These are phyloP conservation scores for Globisporangium megalacanthum DNA, from an alignment of 352 stramenopile species.

Conservation along the genomic window DNA sequence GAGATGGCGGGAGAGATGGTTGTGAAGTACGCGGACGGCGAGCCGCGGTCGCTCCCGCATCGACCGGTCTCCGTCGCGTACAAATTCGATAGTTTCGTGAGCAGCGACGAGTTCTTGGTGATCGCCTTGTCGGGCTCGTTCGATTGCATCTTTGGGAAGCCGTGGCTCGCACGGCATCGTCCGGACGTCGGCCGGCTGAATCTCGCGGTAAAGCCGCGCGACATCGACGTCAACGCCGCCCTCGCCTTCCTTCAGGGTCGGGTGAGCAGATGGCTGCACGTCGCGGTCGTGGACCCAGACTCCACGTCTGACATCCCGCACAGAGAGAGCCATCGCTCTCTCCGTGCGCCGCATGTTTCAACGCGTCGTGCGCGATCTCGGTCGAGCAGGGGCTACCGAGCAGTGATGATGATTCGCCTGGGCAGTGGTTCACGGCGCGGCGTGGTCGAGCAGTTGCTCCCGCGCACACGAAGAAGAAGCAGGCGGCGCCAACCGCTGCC, in stretches of 20 bases:
- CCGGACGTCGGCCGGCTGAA: too few species aligned
- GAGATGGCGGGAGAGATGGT: background rate
- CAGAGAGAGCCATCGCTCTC: too few species aligned
- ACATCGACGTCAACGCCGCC: conserved; percentile 15
- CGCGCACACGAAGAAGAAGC: background rate
- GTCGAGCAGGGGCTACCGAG: too few species aligned
- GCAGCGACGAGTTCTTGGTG: conserved; percentile 20
- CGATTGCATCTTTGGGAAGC: too few species aligned
- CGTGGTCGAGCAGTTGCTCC: conserved; percentile 10
- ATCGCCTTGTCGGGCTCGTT: conserved; percentile 21
- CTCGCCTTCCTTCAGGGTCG: conserved; percentile 1
- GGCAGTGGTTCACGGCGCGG: background rate
- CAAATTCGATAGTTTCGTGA: conserved; percentile 15
- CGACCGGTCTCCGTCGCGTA: conserved; percentile 13
- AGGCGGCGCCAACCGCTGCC: too few species aligned
- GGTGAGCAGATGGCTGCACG: conserved; percentile 3
- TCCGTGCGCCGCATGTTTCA: too few species aligned
- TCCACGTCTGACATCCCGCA: background rate
- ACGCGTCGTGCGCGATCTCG: too few species aligned
- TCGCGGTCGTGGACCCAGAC: conserved; percentile 13
- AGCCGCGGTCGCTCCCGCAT: conserved; percentile 7
- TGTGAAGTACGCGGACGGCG: conserved; percentile 1
- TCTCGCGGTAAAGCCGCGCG: too few species aligned
- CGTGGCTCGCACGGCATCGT: too few species aligned
- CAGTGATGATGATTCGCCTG: too few species aligned